Conservation (phyloP, 768 basidiomycete species). For the Trichaptum fuscoviolaceum region DNA sequence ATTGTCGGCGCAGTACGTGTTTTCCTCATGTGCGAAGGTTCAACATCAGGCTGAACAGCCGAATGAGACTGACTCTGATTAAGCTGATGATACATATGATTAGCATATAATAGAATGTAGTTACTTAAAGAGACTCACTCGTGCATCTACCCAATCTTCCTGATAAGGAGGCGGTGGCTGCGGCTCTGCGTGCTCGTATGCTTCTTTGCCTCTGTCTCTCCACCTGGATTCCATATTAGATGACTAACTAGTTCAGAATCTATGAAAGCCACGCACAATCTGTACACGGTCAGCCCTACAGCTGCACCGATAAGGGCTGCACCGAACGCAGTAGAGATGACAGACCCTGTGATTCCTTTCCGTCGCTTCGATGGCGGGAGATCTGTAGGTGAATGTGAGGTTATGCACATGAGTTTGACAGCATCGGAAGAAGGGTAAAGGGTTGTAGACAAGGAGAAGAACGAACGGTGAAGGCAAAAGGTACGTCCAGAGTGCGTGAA, state of each 20-base stretch:
- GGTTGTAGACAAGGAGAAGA: conserved; percentile 13
- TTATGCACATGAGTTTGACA: conserved; percentile 5
- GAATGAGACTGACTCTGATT: background rate
- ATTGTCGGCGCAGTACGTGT: background rate
- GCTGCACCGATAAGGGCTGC: conserved; percentile 84
- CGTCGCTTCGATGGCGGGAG: conserved; percentile 73
- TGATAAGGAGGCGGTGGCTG: conserved; percentile 64
- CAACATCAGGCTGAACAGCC: background rate
- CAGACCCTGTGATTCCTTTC: conserved; percentile 74
- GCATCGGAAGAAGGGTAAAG: conserved; percentile 19
- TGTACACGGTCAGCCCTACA: conserved; percentile 81
- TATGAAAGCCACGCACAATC: conserved; percentile 52
- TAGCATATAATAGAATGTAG: background rate
- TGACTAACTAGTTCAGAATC: background rate
- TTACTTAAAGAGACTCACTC: conserved; percentile 17
- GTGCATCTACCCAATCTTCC: conserved; percentile 46
- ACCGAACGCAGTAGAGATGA: conserved; percentile 78
- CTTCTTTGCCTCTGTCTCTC: conserved; percentile 67
- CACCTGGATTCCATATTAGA: conserved; percentile 41
- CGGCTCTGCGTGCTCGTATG: conserved; percentile 19
- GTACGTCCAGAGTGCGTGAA: background rate
- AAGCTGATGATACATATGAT: background rate
- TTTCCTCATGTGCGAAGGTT: background rate
- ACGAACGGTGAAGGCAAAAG: background rate
- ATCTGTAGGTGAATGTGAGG: conserved; percentile 40